Conservation (phyloP, 2,329 filamentous ascomycete species). For the Colletotrichum gloeosporioides region DNA sequence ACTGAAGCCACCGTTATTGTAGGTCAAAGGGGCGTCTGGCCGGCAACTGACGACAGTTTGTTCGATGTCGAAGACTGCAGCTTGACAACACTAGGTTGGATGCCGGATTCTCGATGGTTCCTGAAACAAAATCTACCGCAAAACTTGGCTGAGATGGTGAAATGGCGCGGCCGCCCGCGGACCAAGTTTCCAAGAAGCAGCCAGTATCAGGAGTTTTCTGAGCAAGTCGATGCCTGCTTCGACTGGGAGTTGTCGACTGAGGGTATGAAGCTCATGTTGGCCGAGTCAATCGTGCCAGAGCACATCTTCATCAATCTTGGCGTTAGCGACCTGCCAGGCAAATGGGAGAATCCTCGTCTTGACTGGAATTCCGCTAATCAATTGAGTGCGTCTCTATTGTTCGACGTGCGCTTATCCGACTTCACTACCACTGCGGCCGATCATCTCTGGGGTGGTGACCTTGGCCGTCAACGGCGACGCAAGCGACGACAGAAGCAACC, state of each 20-base stretch:
- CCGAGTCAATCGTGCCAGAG: slow-evolving; percentile 37
- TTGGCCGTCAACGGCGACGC: slow-evolving; percentile 7
- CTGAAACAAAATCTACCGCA: slow-evolving; percentile 36
- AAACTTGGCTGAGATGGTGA: slow-evolving; percentile 35
- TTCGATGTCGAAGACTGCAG: slow-evolving; percentile 43
- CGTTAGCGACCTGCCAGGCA: slow-evolving; percentile 19
- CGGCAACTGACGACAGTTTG: slow-evolving; percentile 31
- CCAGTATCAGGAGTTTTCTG: slow-evolving; percentile 31
- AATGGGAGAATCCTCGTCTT: slow-evolving; percentile 19
- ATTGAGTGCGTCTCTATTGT: slow-evolving; percentile 26
- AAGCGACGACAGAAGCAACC: slow-evolving; percentile 14
- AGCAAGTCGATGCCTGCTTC: slow-evolving; percentile 43
- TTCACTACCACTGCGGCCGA: slow-evolving; percentile 25
- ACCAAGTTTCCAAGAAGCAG: background rate
- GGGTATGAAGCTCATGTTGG: slow-evolving; percentile 36
- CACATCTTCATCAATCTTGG: slow-evolving; percentile 45
- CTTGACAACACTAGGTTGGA: slow-evolving; percentile 48
- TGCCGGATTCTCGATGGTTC: slow-evolving; percentile 44
- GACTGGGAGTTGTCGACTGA: slow-evolving; percentile 50
- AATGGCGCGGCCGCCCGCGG: slow-evolving; percentile 21
- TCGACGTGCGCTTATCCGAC: slow-evolving; percentile 1
- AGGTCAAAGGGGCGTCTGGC: slow-evolving; percentile 35
- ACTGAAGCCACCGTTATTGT: slow-evolving; percentile 24
- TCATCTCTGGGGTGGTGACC: slow-evolving; percentile 17
- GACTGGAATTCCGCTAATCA: slow-evolving; percentile 45